Conservation (phyloP, 129 eudicot genomes). For the Daucus carota region DNA sequence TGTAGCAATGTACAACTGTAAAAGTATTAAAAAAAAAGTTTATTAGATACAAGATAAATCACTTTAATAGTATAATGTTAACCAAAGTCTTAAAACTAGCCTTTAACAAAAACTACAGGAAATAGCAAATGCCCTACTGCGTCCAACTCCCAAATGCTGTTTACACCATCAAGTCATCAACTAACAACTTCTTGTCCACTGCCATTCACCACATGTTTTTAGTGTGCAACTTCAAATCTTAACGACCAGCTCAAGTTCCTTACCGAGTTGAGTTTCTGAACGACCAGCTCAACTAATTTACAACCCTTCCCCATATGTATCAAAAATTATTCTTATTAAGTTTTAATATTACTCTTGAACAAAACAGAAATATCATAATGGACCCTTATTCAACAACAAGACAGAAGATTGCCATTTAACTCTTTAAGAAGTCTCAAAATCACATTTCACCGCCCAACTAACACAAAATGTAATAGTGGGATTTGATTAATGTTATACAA, state of each 20-base stretch:
- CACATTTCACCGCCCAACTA: slow-evolving; percentile 6
- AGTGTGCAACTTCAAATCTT: background rate
- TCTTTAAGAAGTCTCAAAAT: background rate
- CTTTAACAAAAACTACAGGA: background rate
- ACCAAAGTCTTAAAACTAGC: background rate
- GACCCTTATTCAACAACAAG: background rate
- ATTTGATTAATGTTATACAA: slow-evolving; percentile 7
- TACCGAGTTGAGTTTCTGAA: too few species aligned
- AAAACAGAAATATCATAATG: too few species aligned
- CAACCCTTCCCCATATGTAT: too few species aligned
- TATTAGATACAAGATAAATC: too few species aligned
- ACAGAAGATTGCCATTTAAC: background rate
- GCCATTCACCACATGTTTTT: background rate
- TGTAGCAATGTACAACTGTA: too few species aligned
- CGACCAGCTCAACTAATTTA: too few species aligned
- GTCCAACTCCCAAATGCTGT: background rate
- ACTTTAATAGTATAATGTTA: too few species aligned
- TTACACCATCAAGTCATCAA: background rate
- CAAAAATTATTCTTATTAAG: too few species aligned
- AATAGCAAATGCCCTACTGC: background rate
- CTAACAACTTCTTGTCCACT: background rate
- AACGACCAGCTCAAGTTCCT: too few species aligned
- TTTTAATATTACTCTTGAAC: too few species aligned
- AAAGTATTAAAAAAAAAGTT: too few species aligned
- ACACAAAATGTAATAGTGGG: background rate